Base-by-base conservation (phyloP, 2,329 filamentous ascomycete genomes). In the Didymella exigua region DNA sequence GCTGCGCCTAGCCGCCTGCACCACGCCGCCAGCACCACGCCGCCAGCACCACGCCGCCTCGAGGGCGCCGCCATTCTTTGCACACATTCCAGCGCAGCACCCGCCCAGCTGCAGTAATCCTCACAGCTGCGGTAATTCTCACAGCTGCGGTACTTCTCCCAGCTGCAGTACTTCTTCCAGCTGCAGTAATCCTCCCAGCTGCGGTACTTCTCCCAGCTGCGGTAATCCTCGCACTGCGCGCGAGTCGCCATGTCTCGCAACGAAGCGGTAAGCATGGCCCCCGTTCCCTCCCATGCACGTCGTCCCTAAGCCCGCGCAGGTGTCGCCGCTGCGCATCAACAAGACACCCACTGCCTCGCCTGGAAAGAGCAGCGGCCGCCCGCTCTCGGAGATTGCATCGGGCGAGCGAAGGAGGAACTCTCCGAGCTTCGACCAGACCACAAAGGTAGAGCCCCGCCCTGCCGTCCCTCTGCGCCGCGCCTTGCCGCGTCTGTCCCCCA, bases 351-450 rank as follows among this genome's bases (percentile, higher is more conserved):
- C 84, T 80, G 52, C 80, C 83, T 87, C 88, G 56, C 85, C 89
- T 38, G 76, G 79, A 69, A 93, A 88, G 75, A 81, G 83, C 68
- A 78, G 75, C 54, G 76, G 75, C 83, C 67, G 72, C 42, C 90
- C 95, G 54, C 84, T 99, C 62, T 90, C 91, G 59, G 95, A 99
- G 79, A 87, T 99, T 71, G 91, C 89, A 66, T 89, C 90, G 47
- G 89, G 89, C 59, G 91, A 93, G 77, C 88, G 87, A 76, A 86
- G 93, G 73, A 85, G 93, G 68, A 98, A 98, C 79, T 97, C 93
- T 45, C 92, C 93, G 48, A 96, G 89, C 80, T 96, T 89, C 85
- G 92, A 89, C 69, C 89, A 93, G 75, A 76, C 79, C 58, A 82
- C 79, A 55, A 91, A 89, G 84, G 89, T 93, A 81, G 50, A 48